Percentiles rank a stretch among this genome's conserved stretches.
Conservation (phyloP, 257 asterid species). For the Solanum dulcamara region DNA sequence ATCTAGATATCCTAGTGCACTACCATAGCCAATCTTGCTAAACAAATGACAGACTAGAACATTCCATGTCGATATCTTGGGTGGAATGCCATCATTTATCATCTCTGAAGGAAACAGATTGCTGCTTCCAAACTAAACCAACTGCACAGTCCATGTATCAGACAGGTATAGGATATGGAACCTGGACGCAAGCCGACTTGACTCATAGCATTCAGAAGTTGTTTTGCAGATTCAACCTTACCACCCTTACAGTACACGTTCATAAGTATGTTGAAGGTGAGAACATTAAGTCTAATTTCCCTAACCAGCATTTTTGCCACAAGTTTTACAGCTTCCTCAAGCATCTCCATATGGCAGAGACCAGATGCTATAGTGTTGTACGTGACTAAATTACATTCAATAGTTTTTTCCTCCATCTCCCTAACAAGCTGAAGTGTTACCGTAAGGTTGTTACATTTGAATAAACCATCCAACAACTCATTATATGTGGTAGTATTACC, state of each 20-base stretch:
- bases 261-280: slow-evolving; percentile 50
- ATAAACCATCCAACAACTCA: slow-evolving; percentile 54
- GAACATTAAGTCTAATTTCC: slow-evolving; percentile 47
- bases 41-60: slow-evolving; percentile 50
- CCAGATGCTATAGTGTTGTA: slow-evolving; percentile 61
- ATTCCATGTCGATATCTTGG: slow-evolving; percentile 54
- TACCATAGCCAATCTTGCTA: slow-evolving; percentile 31
- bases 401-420: slow-evolving; percentile 43
- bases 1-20: slow-evolving; percentile 25
- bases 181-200: slow-evolving; percentile 37
- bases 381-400: slow-evolving; percentile 44
- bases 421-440: slow-evolving; percentile 39
- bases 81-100: slow-evolving; percentile 54
- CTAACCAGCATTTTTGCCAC: slow-evolving; percentile 52
- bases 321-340: slow-evolving; percentile 33
- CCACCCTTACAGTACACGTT: slow-evolving; percentile 50
- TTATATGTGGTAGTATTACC: slow-evolving; percentile 53
- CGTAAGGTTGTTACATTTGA: slow-evolving; percentile 18
- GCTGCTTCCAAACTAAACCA: slow-evolving; percentile 36
- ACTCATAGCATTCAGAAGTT: slow-evolving; percentile 36
- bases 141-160: slow-evolving; percentile 42
- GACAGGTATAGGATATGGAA: slow-evolving; percentile 44
- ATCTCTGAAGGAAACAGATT: slow-evolving; percentile 32
- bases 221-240: slow-evolving; percentile 32
- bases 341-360: slow-evolving; percentile 29